phyloP scores from a whole-genome alignment of 106 monocot species.

The Triglochin maritima region DNA sequence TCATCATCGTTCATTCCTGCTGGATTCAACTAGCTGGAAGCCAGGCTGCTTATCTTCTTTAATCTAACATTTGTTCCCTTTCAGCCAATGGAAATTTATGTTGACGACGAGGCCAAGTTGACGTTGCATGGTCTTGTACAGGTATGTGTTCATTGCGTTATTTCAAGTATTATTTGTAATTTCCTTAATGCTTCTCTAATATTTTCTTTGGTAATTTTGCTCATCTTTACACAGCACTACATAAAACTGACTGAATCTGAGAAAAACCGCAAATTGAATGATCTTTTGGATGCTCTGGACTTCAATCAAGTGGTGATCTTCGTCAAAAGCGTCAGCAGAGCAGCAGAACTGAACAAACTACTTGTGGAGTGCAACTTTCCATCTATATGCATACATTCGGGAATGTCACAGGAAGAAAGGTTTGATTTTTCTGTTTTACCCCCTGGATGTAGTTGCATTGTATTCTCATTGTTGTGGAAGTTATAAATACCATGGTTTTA shows the following conservation, averaged over 20 bases:
- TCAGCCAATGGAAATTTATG: conserved; percentile 99
- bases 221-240: conserved; percentile 58
- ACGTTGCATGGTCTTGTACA: conserved; percentile 97
- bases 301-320: conserved; percentile 99
- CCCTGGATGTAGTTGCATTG: neutral
- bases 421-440: conserved; percentile 4
- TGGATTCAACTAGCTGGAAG: conserved; percentile 44
- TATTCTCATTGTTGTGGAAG: too few species aligned
- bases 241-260: conserved; percentile 90
- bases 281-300: conserved; percentile 94
- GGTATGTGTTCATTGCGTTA: conserved; percentile 23
- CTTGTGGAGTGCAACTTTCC: conserved; percentile 97
- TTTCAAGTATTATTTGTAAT: neutral
- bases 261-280: conserved; percentile 98
- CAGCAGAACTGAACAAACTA: conserved; percentile 89
- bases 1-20: conserved; percentile 31
- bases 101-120: conserved; percentile 95
- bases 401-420: conserved; percentile 98
- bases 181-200: neutral
- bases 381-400: conserved; percentile 97
- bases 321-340: conserved; percentile 91
- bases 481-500: too few species aligned
- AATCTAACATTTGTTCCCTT: conserved; percentile 58
- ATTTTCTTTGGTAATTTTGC: neutral
- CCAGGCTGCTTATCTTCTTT: conserved; percentile 35